Base-by-base conservation (phyloP, 139 green algal genomes). In the Chlamydomonas schloesseri region DNA sequence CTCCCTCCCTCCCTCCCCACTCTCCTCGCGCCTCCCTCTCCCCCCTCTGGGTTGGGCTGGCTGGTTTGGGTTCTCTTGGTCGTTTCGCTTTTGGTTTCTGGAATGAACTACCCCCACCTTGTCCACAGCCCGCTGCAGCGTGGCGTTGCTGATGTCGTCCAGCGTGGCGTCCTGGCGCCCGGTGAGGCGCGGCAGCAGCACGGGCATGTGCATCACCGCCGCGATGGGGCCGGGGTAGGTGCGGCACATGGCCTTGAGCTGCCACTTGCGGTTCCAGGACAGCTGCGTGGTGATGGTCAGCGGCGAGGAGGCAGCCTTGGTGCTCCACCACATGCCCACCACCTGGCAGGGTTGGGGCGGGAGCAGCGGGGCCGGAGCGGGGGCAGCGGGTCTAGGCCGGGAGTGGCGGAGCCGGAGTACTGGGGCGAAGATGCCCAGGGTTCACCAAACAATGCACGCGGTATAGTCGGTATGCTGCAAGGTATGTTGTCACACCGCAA, bases 201-300 rank as follows among this genome's bases (percentile, higher is more conserved):
- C 79, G 6, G 79, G 67, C 79, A 85, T 68, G 67, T 85, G 67
- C 79, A 85, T 34, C 0, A 76, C 79, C 13, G 79, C 79, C 23
- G 79, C 47, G 33, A 85, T 76, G 47, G 79, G 79, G 23, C 79
- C 79, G 0, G 10, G 47, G 65, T 67, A 85, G 60, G 26, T 68
- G 23, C 79, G 79, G 67, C 79, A 85, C 79, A 85, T 85, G 64
- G 79, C 67, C 79, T 85, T 85, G 65, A 85, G 79, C 33, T 85
- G 79, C 79, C 79, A 85, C 67, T 69, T 68, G 17, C 79, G 79
- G 68, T 85, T 69, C 79, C 79, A 85, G 0, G 67, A 58, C 18
- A 85, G 79, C 67, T 85, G 79, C 31, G 79, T 85, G 47, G 67
- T 76, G 24, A 85, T 37, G 31, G 79, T 85, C 20, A 85, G n/a